Evolutionary conservation across 805 yeast genomes (phyloP).

Genomic region (Saccharomycopsis sp.): DNA sequence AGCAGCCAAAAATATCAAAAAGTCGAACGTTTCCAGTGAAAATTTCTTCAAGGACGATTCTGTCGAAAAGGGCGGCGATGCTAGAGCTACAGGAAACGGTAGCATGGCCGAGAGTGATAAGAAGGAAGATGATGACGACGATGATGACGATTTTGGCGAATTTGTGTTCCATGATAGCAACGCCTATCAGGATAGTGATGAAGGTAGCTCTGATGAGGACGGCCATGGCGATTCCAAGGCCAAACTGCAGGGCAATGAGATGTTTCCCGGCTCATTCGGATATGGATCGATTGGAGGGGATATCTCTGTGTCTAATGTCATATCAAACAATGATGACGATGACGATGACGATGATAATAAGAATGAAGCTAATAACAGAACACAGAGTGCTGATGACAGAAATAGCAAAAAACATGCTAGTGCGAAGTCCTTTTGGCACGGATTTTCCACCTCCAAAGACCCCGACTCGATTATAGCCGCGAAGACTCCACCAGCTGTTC

Average conservation of each 20-base stretch:
- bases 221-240: background rate
- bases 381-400: background rate
- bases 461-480: background rate
- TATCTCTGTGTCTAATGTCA: background rate
- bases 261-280: constrained; percentile 2
- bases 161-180: constrained; percentile 10
- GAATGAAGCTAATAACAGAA: background rate
- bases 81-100: background rate
- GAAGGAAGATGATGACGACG: constrained; percentile 3
- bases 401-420: background rate
- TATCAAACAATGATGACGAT: constrained; percentile 1
- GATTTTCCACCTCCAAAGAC: background rate
- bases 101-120: background rate
- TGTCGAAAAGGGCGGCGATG: background rate
- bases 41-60: constrained; percentile 9
- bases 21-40: constrained; percentile 11
- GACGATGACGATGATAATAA: background rate
- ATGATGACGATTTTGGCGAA: constrained; percentile 16
- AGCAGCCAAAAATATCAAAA: constrained; percentile 10
- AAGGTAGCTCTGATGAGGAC: constrained; percentile 2
- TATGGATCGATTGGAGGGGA: constrained; percentile 13
- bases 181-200: background rate
- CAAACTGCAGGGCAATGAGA: constrained; percentile 2
- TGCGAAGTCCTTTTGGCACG: background rate
- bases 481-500: too few relatives aligned